A percentile compares a stretch with the other conserved stretches of the same genome.
These are phyloP conservation scores for Solanum megistacrolobum DNA, from an alignment of 257 asterid genomes.

Conservation along the genomic window DNA sequence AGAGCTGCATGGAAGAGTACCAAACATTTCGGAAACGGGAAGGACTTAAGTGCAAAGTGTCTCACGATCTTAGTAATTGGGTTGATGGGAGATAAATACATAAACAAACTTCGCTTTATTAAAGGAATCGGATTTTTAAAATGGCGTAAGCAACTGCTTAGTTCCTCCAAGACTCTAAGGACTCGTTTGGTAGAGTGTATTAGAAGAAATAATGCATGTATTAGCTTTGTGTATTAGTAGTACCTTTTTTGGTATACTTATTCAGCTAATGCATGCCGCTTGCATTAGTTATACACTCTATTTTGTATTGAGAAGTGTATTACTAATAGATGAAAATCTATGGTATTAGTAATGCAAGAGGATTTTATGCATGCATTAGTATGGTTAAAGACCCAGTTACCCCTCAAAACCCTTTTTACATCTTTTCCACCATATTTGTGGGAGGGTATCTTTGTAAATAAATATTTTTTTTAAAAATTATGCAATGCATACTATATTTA, in stretches of 20 bases:
- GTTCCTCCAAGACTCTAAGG: neutral
- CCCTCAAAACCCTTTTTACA: neutral
- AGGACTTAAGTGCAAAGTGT: neutral
- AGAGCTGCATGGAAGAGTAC: neutral
- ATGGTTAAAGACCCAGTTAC: neutral
- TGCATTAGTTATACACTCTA: neutral
- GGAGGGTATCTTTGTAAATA: neutral
- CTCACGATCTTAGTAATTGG: neutral
- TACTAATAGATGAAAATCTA: neutral
- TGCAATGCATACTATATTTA: neutral
- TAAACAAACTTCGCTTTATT: neutral
- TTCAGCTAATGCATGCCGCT: neutral
- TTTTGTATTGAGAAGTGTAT: neutral
- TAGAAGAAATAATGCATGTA: neutral
- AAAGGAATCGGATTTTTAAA: neutral
- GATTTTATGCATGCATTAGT: neutral
- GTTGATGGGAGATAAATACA: neutral
- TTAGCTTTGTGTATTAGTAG: neutral
- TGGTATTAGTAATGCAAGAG: neutral
- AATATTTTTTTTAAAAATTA: too few species aligned
- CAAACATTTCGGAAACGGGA: neutral
- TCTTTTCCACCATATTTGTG: neutral
- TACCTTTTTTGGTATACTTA: neutral
- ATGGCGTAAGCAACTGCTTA: neutral
- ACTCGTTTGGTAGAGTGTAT: neutral